Evolutionary conservation across 2,329 filamentous ascomycete genomes (phyloP), one percentile per base, ranked within the genome.

Genomic region (Neonectria hederae): DNA sequence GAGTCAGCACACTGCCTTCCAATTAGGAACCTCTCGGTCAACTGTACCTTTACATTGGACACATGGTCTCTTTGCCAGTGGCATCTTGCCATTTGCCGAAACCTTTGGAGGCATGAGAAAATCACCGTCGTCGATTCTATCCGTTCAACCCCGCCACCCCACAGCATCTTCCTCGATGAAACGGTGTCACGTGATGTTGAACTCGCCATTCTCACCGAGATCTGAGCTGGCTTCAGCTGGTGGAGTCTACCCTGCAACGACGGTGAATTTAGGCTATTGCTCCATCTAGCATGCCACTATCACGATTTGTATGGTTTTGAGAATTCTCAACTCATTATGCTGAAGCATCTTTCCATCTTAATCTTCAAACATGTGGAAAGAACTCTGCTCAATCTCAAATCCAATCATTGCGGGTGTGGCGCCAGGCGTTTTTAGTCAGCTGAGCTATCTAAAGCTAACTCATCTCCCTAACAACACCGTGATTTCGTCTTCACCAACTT

Each of bases 1-100:
- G 28, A 19, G 62, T 74, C 62, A 74, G 68, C 52, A 63, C 55
- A 54, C 38, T n/a, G 14, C 35, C 46, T 51, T 24, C 13, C 24
- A 21, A 48, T n/a, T 35, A 35, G 28, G 30, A 48, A 4, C 10
- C 28, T 40, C 17, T 38, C 17, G 7, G 13, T 59, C 62, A 43
- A 45, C 59, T 32, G 38, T 35, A 77, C 76, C 76, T 78, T 77
- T 78, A 72, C 76, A 78, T 46, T 78, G 76, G 38, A 75, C 63
- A 60, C 76, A 78, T 54, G 76, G 76, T 56, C 73, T 73, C 65
- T 77, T 77, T 38, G 75, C 73, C 53, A 73, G 68, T 63, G 76
- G 76, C 76, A 78, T 78, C 14, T 65, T 72, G 63, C 46, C 48
- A 19, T 57, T 22, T 8, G 9, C 9, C 7, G 7, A 6, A 22